These are phyloP conservation scores for Diaporthe citriasiana DNA, from an alignment of 2,329 filamentous ascomycete species.

Conservation along the genomic window DNA sequence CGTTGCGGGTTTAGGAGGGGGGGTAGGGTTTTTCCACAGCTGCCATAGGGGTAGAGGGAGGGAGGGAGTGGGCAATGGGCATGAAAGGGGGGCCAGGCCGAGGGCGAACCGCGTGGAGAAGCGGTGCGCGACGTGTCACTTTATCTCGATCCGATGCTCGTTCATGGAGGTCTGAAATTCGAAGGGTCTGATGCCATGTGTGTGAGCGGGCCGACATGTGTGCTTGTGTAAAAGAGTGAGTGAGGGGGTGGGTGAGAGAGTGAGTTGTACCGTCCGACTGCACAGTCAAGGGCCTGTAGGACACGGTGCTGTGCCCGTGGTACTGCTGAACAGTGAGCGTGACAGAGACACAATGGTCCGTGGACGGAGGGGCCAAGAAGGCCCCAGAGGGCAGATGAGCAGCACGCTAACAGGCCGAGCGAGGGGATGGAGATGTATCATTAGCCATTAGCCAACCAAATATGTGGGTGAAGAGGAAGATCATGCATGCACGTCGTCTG, in stretches of 20 bases:
- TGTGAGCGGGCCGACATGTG: neutral
- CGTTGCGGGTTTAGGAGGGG: slow-evolving; percentile 13
- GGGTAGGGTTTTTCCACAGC: neutral
- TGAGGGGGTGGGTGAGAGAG: neutral
- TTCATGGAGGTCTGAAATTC: slow-evolving; percentile 27
- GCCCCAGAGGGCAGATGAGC: slow-evolving; percentile 1
- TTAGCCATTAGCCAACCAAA: slow-evolving; percentile 28
- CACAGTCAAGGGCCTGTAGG: neutral
- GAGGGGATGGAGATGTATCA: slow-evolving; percentile 2
- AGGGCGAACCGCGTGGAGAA: slow-evolving; percentile 1
- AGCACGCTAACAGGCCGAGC: neutral
- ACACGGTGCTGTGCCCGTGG: neutral
- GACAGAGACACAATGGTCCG: neutral
- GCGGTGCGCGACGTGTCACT: slow-evolving; percentile 28
- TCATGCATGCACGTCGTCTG: slow-evolving; percentile 23
- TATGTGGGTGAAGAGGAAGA: slow-evolving; percentile 18
- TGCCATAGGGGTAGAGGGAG: neutral
- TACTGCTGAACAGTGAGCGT: neutral
- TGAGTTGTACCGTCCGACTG: neutral
- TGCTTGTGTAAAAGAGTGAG: neutral
- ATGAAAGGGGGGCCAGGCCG: slow-evolving; percentile 15
- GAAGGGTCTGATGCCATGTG: slow-evolving; percentile 17
- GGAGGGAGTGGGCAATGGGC: neutral
- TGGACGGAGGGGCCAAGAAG: neutral
- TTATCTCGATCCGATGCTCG: slow-evolving; percentile 25